Percentiles rank a stretch among this genome's conserved stretches.
Evolutionary conservation across 2,329 filamentous ascomycete genomes (phyloP).

Genomic region (Eutypella sp.): DNA sequence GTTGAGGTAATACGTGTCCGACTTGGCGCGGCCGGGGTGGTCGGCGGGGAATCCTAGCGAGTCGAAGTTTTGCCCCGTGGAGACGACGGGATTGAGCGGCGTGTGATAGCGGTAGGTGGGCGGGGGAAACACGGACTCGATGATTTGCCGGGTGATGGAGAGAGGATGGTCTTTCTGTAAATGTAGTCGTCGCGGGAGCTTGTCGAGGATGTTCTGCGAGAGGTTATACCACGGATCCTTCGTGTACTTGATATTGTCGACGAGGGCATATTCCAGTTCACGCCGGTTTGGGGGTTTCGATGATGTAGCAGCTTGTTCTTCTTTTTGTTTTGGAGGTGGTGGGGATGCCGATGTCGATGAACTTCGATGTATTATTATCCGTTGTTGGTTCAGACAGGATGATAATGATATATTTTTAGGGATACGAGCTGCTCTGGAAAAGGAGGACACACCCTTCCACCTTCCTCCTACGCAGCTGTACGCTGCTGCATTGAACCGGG

Average conservation of each 20-base stretch:
- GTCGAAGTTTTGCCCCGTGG: slow-evolving; percentile 87
- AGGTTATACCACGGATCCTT: slow-evolving; percentile 85
- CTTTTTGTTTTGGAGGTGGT: background rate
- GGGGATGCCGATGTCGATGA: slow-evolving; percentile 7
- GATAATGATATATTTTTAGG: too few species aligned
- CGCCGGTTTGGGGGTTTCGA: too few species aligned
- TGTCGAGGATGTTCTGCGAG: slow-evolving; percentile 66
- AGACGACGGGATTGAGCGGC: slow-evolving; percentile 75
- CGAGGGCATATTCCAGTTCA: too few species aligned
- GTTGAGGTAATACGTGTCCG: slow-evolving; percentile 96
- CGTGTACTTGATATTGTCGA: slow-evolving; percentile 60
- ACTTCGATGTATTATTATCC: slow-evolving; percentile 15
- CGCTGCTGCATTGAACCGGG: slow-evolving; percentile 17
- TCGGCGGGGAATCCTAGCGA: slow-evolving; percentile 86
- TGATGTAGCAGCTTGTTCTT: slow-evolving; percentile 16
- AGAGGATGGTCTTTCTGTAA: slow-evolving; percentile 87
- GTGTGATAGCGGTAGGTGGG: slow-evolving; percentile 74
- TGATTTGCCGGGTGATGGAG: slow-evolving; percentile 83
- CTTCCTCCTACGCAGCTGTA: slow-evolving; percentile 8
- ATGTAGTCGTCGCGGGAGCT: slow-evolving; percentile 76
- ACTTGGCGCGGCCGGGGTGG: slow-evolving; percentile 80
- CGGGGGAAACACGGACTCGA: slow-evolving; percentile 78
- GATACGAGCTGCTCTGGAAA: too few species aligned
- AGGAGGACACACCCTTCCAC: slow-evolving; percentile 7
- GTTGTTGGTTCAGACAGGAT: too few species aligned